A percentile compares a stretch with the other conserved stretches of the same genome.
Conservation (phyloP, 2,329 filamentous ascomycete species). For the Pleoardoris graminearum region DNA sequence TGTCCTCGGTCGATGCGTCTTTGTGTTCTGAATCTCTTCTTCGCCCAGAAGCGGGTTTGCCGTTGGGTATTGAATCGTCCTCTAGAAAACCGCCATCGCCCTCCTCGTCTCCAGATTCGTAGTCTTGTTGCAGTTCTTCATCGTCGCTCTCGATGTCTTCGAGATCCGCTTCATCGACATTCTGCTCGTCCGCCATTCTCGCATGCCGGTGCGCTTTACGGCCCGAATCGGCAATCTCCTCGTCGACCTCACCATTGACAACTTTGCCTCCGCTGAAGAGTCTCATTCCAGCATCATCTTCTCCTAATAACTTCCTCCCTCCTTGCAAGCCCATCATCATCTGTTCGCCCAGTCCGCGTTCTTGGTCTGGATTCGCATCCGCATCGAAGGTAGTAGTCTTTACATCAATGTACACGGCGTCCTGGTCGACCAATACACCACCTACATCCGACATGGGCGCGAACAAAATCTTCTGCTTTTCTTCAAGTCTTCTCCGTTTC, state of each 20-base stretch:
- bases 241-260: slow-evolving; percentile 59
- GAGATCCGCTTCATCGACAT: slow-evolving; percentile 57
- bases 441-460: slow-evolving; percentile 98
- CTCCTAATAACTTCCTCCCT: slow-evolving; percentile 78
- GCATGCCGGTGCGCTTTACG: slow-evolving; percentile 58
- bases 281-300: slow-evolving; percentile 79
- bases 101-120: slow-evolving; percentile 56
- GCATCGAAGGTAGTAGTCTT: slow-evolving; percentile 72
- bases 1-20: slow-evolving; percentile 59
- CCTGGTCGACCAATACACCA: slow-evolving; percentile 92
- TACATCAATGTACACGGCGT: slow-evolving; percentile 87
- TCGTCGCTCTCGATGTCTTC: slow-evolving; percentile 55
- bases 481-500: slow-evolving; percentile 77
- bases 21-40: slow-evolving; percentile 36
- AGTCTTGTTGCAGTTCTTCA: slow-evolving; percentile 56
- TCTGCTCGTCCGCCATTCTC: slow-evolving; percentile 51
- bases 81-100: slow-evolving; percentile 54
- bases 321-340: slow-evolving; percentile 88
- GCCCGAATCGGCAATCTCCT: slow-evolving; percentile 61
- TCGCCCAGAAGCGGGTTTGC: slow-evolving; percentile 32
- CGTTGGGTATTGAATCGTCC: slow-evolving; percentile 46
- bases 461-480: slow-evolving; percentile 95
- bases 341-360: slow-evolving; percentile 92
- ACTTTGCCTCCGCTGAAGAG: slow-evolving; percentile 79
- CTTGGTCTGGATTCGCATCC: slow-evolving; percentile 63